Conservation (phyloP, 2,329 filamentous ascomycete species). For the Sordariomycetes sp. region DNA sequence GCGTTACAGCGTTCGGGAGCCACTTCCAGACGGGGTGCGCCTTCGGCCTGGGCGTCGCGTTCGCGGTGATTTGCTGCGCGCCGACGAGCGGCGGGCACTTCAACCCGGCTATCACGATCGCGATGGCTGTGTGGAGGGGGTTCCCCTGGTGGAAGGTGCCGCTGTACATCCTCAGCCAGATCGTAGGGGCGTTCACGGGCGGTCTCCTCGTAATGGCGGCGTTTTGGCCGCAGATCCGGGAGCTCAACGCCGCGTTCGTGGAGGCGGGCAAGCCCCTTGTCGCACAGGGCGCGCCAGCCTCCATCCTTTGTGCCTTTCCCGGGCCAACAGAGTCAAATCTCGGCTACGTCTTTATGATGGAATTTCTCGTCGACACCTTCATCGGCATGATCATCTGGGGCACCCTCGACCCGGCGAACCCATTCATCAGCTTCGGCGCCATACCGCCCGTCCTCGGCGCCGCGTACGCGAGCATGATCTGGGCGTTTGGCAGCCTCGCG, state of each 20-base stretch:
- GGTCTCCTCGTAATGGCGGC: slow-evolving; percentile 43
- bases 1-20: slow-evolving; percentile 25
- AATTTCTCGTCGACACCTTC: slow-evolving; percentile 48
- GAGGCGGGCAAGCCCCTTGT: slow-evolving; percentile 20
- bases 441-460: slow-evolving; percentile 45
- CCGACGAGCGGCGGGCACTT: slow-evolving; percentile 44
- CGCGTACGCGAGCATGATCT: slow-evolving; percentile 41
- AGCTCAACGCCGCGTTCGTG: slow-evolving; percentile 20
- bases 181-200: slow-evolving; percentile 45
- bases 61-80: slow-evolving; percentile 46
- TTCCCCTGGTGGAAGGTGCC: slow-evolving; percentile 49
- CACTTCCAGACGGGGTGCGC: slow-evolving; percentile 45
- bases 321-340: slow-evolving; percentile 34
- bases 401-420: slow-evolving; percentile 45
- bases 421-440: slow-evolving; percentile 35
- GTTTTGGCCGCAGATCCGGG: slow-evolving; percentile 37
- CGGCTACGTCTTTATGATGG: slow-evolving; percentile 45
- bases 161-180: slow-evolving; percentile 43
- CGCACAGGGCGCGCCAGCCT: slow-evolving; percentile 36
- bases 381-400: slow-evolving; percentile 49
- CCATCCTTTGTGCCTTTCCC: slow-evolving; percentile 44
- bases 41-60: slow-evolving; percentile 45
- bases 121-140: slow-evolving; percentile 39
- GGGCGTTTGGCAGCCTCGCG: slow-evolving; percentile 44
- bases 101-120: slow-evolving; percentile 38